A percentile compares a stretch with the other conserved stretches of the same genome.
Evolutionary conservation across 345 rosid genomes (phyloP).

Genomic region (Durio zibethinus): DNA sequence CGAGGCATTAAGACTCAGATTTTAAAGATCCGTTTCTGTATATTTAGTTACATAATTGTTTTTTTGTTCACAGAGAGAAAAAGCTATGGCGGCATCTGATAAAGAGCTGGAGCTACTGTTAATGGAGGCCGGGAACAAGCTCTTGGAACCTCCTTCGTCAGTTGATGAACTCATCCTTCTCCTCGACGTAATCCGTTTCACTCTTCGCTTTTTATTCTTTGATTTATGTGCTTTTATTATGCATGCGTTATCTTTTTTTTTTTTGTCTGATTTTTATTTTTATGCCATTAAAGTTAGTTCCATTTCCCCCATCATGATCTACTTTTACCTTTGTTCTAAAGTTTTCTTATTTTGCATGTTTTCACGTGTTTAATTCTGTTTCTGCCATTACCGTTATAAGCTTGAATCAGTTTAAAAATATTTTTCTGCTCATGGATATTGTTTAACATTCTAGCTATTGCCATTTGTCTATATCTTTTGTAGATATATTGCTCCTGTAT

Average conservation of each 20-base stretch:
- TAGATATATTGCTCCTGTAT: not conserved
- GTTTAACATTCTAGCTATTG: not conserved
- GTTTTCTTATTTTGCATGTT: not conserved
- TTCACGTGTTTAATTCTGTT: not conserved
- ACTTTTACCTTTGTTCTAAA: not conserved
- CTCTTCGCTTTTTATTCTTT: not conserved
- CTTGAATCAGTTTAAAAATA: not conserved
- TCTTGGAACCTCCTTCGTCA: conserved; percentile 62
- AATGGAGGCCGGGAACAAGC: conserved; percentile 62
- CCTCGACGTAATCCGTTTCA: conserved; percentile 58
- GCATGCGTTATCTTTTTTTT: not conserved
- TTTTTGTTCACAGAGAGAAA: not conserved
- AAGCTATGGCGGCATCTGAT: conserved; percentile 51
- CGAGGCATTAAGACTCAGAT: conserved; percentile 15
- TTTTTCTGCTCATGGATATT: not conserved
- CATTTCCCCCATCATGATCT: not conserved
- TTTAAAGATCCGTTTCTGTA: conserved; percentile 26
- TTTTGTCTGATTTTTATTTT: not conserved
- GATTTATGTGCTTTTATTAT: conserved; percentile 2
- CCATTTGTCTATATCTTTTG: not conserved
- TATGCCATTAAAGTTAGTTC: not conserved
- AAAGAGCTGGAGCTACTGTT: conserved; percentile 67
- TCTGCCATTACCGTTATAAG: not conserved
- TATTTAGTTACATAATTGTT: not conserved
- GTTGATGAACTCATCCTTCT: conserved; percentile 73